phyloP scores from a whole-genome alignment of 768 basidiomycete species.

The Mycena latifolia region DNA sequence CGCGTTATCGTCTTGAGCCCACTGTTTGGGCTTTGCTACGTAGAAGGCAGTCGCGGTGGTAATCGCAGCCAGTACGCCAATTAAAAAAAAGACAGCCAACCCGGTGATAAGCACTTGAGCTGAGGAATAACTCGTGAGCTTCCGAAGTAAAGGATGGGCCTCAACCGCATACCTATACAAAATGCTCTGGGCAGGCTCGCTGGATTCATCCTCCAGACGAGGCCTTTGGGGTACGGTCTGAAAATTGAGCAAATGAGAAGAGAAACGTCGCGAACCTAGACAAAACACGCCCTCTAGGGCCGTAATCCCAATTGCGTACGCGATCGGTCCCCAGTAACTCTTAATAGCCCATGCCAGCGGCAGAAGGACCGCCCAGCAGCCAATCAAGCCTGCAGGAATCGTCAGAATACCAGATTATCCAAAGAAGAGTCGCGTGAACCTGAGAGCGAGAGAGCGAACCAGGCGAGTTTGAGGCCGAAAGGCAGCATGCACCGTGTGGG shows the following conservation, averaged over 20 bases:
- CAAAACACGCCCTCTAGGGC: conserved; percentile 29
- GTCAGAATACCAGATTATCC: not conserved
- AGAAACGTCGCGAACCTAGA: conserved; percentile 10
- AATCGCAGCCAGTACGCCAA: conserved; percentile 27
- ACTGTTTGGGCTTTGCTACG: conserved; percentile 33
- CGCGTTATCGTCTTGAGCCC: conserved; percentile 18
- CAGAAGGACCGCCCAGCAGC: conserved; percentile 39
- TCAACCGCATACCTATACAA: conserved; percentile 15
- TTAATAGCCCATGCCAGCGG: conserved; percentile 27
- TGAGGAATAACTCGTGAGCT: not conserved
- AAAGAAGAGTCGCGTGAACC: not conserved
- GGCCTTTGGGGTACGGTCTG: conserved; percentile 4
- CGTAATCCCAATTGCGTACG: conserved; percentile 30
- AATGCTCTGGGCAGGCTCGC: conserved; percentile 22
- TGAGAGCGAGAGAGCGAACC: conserved; percentile 34
- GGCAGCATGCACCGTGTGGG: conserved; percentile 29
- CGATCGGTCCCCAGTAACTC: conserved; percentile 33
- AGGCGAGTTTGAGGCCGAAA: conserved; percentile 37
- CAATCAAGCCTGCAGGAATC: conserved; percentile 26
- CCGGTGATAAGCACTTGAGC: conserved; percentile 26
- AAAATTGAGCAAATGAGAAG: not conserved
- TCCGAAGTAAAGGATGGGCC: not conserved
- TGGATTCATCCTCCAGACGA: conserved; percentile 33
- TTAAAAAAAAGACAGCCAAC: conserved; percentile 15
- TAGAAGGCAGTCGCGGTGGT: conserved; percentile 32